Percentiles rank a stretch among this genome's conserved stretches.
Conservation (phyloP, 768 basidiomycete species). For the Tulasnella sp. region DNA sequence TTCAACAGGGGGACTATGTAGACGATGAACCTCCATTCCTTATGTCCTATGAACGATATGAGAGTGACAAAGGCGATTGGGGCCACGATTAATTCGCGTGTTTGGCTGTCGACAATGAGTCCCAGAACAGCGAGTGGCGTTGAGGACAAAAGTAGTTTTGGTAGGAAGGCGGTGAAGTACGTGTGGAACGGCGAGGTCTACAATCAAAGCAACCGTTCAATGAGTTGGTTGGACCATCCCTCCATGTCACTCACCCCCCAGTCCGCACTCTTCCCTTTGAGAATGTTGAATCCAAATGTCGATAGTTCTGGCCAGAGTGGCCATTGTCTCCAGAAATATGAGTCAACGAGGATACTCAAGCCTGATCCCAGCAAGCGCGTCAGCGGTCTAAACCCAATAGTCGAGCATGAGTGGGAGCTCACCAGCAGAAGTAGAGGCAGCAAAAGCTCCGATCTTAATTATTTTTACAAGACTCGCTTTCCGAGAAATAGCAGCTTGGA, state of each 20-base stretch:
- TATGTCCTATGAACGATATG: constrained; percentile 80
- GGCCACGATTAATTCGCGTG: constrained; percentile 51
- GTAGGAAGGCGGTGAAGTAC: constrained; percentile 66
- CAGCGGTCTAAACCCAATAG: constrained; percentile 1
- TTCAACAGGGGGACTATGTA: constrained; percentile 83
- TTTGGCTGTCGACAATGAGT: constrained; percentile 44
- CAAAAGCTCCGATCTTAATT: constrained; percentile 48
- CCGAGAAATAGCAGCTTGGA: constrained; percentile 50
- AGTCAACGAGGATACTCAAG: constrained; percentile 65
- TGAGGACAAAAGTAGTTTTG: constrained; percentile 68
- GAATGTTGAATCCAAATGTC: constrained; percentile 77
- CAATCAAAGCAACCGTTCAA: neutral
- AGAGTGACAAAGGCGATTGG: constrained; percentile 52
- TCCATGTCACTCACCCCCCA: constrained; percentile 73
- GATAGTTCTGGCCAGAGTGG: constrained; percentile 85
- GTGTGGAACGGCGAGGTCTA: constrained; percentile 65
- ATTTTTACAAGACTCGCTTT: constrained; percentile 45
- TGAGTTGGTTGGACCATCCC: neutral
- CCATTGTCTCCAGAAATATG: constrained; percentile 73
- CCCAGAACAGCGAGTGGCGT: constrained; percentile 60
- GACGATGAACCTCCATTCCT: constrained; percentile 96
- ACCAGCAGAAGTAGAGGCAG: constrained; percentile 44
- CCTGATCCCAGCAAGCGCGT: constrained; percentile 38
- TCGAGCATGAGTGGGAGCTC: neutral
- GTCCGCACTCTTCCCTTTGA: constrained; percentile 76